Percentiles rank a stretch among this genome's conserved stretches.
phyloP scores from a whole-genome alignment of 805 yeast species.

The Saccharomyces jurei region DNA sequence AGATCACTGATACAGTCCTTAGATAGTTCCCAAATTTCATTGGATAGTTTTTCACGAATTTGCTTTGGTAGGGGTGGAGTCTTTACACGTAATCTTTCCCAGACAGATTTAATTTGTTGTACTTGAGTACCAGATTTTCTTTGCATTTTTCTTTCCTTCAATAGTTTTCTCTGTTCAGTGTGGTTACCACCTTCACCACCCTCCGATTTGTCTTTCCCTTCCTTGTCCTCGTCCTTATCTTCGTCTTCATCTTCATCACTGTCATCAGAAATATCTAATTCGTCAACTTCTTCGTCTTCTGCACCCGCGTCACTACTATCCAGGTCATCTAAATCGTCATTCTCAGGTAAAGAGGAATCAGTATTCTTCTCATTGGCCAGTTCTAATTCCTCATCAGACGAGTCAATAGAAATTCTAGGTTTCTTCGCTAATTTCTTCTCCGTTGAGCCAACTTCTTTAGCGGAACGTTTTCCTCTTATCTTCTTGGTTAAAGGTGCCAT shows the following conservation, averaged over 20 bases:
- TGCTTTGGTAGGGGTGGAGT: conserved; percentile 72
- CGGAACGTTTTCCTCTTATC: not conserved
- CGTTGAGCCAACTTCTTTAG: not conserved
- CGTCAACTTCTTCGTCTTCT: conserved; percentile 23
- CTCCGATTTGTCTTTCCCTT: conserved; percentile 27
- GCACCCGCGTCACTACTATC: conserved; percentile 14
- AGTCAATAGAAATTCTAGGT: conserved; percentile 27
- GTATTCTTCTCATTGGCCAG: conserved; percentile 18
- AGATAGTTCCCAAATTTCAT: conserved; percentile 78
- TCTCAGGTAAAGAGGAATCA: conserved; percentile 18
- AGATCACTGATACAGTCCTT: conserved; percentile 72
- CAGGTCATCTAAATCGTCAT: conserved; percentile 25
- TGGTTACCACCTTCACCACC: conserved; percentile 43
- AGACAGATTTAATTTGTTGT: conserved; percentile 71
- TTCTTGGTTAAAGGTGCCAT: not conserved
- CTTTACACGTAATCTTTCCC: conserved; percentile 88
- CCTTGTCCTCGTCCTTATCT: conserved; percentile 25
- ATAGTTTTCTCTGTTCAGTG: conserved; percentile 70
- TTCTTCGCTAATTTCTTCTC: conserved; percentile 20
- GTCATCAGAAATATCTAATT: conserved; percentile 19
- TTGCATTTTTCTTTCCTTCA: conserved; percentile 76
- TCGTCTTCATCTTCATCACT: conserved; percentile 28
- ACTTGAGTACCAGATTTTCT: conserved; percentile 85
- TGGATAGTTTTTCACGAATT: conserved; percentile 66
- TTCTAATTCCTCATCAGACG: conserved; percentile 27